A percentile compares a stretch with the other conserved stretches of the same genome.
phyloP scores from a whole-genome alignment of 805 yeast species.

The Metschnikowia koreensis region DNA sequence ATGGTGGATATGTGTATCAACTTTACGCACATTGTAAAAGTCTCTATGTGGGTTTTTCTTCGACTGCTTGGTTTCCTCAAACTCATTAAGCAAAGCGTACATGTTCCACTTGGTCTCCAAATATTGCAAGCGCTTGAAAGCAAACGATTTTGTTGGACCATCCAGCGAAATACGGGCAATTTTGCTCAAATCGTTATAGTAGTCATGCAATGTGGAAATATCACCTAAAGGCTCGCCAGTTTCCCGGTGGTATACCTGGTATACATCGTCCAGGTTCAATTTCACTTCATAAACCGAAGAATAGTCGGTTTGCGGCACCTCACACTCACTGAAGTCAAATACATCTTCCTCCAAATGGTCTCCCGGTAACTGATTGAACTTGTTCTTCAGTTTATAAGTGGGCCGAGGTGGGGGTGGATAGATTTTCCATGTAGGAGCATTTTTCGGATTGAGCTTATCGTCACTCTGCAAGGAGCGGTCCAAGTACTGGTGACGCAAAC shows the following conservation, averaged over 20 bases:
- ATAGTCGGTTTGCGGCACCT: slow-evolving; percentile 46
- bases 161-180: slow-evolving; percentile 77
- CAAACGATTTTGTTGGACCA: slow-evolving; percentile 96
- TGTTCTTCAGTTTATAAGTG: slow-evolving; percentile 60
- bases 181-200: slow-evolving; percentile 76
- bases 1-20: slow-evolving; percentile 98
- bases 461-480: slow-evolving; percentile 61
- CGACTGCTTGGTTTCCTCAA: slow-evolving; percentile 86
- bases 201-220: slow-evolving; percentile 84
- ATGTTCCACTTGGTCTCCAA: slow-evolving; percentile 96
- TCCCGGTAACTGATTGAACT: slow-evolving; percentile 46
- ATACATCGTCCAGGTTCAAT: slow-evolving; percentile 65
- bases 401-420: slow-evolving; percentile 96
- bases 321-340: slow-evolving; percentile 58
- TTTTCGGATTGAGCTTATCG: slow-evolving; percentile 81
- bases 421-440: slow-evolving; percentile 65
- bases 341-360: slow-evolving; percentile 45
- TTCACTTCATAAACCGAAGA: slow-evolving; percentile 41
- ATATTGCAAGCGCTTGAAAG: slow-evolving; percentile 88
- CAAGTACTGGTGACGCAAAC: slow-evolving; percentile 75
- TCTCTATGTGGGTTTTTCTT: slow-evolving; percentile 96
- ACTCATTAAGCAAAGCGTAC: slow-evolving; percentile 83
- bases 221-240: slow-evolving; percentile 42
- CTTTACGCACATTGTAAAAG: slow-evolving; percentile 93
- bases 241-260: slow-evolving; percentile 50